Evolutionary conservation across 345 rosid genomes (phyloP).

Genomic region (Lepidium sativum): DNA sequence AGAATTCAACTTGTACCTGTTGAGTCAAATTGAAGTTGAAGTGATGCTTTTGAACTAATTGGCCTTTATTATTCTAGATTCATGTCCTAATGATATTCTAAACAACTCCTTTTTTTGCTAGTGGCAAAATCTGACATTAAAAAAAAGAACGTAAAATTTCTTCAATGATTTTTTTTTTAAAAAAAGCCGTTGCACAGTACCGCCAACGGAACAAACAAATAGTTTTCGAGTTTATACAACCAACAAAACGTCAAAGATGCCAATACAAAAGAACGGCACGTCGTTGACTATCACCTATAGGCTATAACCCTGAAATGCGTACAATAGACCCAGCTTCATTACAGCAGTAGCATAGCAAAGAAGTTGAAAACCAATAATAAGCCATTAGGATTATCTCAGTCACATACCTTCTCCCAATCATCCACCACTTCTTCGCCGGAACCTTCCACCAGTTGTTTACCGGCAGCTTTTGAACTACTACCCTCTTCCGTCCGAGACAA

Average conservation of each 20-base stretch:
- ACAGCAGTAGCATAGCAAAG: background rate
- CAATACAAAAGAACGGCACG: background rate
- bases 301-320: background rate
- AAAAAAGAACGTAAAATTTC: background rate
- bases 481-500: constrained; percentile 25
- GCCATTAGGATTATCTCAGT: constrained; percentile 18
- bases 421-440: constrained; percentile 45
- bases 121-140: background rate
- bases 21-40: background rate
- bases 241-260: background rate
- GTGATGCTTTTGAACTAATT: background rate
- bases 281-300: background rate
- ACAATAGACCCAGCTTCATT: background rate
- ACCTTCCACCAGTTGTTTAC: constrained; percentile 26
- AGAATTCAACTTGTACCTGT: background rate
- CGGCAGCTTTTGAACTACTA: constrained; percentile 17
- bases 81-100: too few species aligned
- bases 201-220: background rate
- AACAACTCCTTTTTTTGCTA: too few species aligned
- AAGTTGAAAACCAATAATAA: background rate
- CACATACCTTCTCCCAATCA: constrained; percentile 88
- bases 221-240: background rate
- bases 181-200: background rate
- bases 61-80: background rate
- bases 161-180: background rate